Evolutionary conservation across 75 land plant genomes (phyloP), one percentile per base, ranked within the genome.

Genomic region (Ceratopteris richardii): DNA sequence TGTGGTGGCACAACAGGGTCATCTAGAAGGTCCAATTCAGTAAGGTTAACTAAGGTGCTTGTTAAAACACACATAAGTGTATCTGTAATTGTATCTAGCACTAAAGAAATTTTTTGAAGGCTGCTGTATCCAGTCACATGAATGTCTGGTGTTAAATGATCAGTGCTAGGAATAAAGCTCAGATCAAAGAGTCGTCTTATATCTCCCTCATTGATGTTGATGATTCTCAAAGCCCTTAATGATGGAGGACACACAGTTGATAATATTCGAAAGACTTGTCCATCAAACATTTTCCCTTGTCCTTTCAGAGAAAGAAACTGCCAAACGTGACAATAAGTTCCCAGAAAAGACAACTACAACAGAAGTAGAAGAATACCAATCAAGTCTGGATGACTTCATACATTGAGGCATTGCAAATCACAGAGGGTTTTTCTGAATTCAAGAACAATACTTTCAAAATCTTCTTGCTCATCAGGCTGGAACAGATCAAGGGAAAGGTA

Each of bases 21-120:
- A 64, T 84, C 91, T 51, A 62, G 73, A 19, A 87, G 70, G 24
- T 78, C 75, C 30, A 87, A 58, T 29, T 78, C 73, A 2, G 71
- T 36, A 28, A 87, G 73, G 52, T 28, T 28, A 50, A 61, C 51
- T 20, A 84, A 77, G 40, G 66, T 78, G 31, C 60, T 28, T 22
- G 71, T 36, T 12, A 87, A 63, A n/a, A 51, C 11, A 16, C n/a
- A 47, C 48, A 87, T 19, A 1, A 87, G 61, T 11, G 70, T 53
- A 52, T 87, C 89, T 13, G 85, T 58, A 16, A 87, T 78, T 7
- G 57, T 25, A 48, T 76, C 68, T 46, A 87, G 44, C 18, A 72
- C 80, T 27, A 87, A 73, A 40, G 75, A 65, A 14, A 87, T 37
- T 37, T 58, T 68, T 50, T 63, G 73, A 48, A 87, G 43, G 3